These are phyloP conservation scores for Penicillium tannophilum DNA, from an alignment of 495 filamentous ascomycete genomes.

Conservation along the genomic window DNA sequence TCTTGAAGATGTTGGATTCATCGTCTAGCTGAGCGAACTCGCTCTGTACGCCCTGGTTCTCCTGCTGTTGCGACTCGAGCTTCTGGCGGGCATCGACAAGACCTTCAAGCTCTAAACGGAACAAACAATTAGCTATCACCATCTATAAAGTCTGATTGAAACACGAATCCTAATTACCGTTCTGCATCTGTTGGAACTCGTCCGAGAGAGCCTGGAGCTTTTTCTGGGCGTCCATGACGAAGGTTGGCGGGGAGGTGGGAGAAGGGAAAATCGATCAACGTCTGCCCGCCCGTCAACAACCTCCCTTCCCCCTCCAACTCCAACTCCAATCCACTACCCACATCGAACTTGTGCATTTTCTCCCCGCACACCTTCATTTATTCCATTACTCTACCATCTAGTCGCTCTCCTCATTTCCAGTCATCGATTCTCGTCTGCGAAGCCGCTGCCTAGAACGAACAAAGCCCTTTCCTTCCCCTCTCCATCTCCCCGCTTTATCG, in stretches of 20 bases:
- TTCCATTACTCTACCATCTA: not conserved
- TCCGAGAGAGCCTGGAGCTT: constrained; percentile 80
- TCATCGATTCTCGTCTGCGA: not conserved
- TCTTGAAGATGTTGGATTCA: constrained; percentile 89
- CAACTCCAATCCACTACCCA: constrained; percentile 11
- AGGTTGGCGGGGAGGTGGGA: constrained; percentile 25
- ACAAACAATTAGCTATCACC: constrained; percentile 16
- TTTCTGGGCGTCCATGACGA: constrained; percentile 60
- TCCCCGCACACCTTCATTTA: constrained; percentile 10
- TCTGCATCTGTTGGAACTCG: constrained; percentile 83
- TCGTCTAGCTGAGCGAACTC: constrained; percentile 81
- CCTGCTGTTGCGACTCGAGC: constrained; percentile 90
- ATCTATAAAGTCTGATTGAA: not conserved
- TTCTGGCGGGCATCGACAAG: constrained; percentile 81
- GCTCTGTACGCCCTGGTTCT: constrained; percentile 88
- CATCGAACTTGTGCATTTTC: constrained; percentile 5
- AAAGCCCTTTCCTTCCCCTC: constrained; percentile 19
- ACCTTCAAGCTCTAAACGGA: constrained; percentile 68
- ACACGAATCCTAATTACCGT: constrained; percentile 51
- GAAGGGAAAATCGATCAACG: constrained; percentile 29
- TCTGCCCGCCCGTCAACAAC: constrained; percentile 34
- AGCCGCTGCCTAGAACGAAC: constrained; percentile 21
- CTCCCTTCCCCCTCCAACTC: constrained; percentile 18
- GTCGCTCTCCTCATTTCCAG: not conserved
- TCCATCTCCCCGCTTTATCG: constrained; percentile 31